Evolutionary conservation across 148 eudicot genomes (phyloP), one percentile per base, ranked within the genome.

Genomic region (Mesembryanthemum crystallinum): DNA sequence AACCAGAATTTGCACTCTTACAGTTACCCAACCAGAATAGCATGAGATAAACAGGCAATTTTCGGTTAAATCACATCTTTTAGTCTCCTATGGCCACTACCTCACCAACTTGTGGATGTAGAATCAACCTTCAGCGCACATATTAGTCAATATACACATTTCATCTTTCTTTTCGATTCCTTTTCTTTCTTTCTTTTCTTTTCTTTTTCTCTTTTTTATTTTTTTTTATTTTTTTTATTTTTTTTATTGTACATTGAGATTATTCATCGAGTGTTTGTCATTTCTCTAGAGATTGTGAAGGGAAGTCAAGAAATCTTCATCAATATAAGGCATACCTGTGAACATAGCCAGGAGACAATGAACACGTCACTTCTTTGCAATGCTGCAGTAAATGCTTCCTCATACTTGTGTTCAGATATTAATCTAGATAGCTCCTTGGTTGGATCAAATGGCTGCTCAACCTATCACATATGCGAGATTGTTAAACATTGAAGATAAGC

Each of bases 341-440:
- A 88, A 80, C 99, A 92, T 82, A 96, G 82, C 98, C 99, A 95
- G 32, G 99, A 90, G 33, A 95, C 99, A 25, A 92, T 92, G 42
- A 77, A 78, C 72, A 95, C 97, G 69, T 95, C 98, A 84, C 96
- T 95, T 77, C 94, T 92, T 73, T 95, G 98, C 77, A 95, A 79
- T n/a, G 99, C 99, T 52, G 86, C 78, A 62, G 91, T 92, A 81
- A 95, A 95, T 62, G 99, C 97, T 76, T 92, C 97, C 83, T 92
- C 98, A 64, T 86, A 92, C 76, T 95, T 92, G 71, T 78, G 90
- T 75, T 95, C 99, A 68, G 91, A 84, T 67, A 89, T 60, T 80
- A 90, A 79, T 78, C 96, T 92, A 47, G 97, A 87, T 59, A 95
- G 85, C 84, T 92, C 97, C 69, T 78, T 88, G 25, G 89, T 92